phyloP scores from a whole-genome alignment of 2,329 filamentous ascomycete species.

The Alternaria gansuensis region DNA sequence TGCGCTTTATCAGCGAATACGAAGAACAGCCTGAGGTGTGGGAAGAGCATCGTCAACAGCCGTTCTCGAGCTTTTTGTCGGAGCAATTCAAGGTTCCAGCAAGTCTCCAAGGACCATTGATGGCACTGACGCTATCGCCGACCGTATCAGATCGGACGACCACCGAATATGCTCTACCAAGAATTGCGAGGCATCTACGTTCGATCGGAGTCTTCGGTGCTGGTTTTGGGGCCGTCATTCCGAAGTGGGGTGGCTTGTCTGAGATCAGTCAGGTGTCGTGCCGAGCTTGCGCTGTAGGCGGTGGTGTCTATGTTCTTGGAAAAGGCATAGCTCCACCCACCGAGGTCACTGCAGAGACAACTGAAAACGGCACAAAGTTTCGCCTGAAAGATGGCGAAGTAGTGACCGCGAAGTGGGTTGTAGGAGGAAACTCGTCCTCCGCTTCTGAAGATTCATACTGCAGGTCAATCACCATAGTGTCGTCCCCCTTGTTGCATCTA shows the following conservation, averaged over 20 bases:
- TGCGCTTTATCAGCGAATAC: conserved; percentile 83
- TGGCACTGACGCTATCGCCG: conserved; percentile 79
- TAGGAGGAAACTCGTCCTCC: conserved; percentile 54
- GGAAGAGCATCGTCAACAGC: conserved; percentile 64
- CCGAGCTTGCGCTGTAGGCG: conserved; percentile 88
- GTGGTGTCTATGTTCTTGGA: conserved; percentile 86
- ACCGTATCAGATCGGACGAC: conserved; percentile 63
- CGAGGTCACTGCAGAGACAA: conserved; percentile 10
- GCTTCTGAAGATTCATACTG: conserved; percentile 53
- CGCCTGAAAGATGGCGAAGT: conserved; percentile 66
- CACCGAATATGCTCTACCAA: conserved; percentile 73
- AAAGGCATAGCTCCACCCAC: conserved; percentile 63
- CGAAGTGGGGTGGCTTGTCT: conserved; percentile 90
- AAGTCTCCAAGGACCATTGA: conserved; percentile 70
- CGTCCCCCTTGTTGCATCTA: conserved; percentile 69
- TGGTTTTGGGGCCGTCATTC: conserved; percentile 87
- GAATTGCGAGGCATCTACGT: conserved; percentile 79
- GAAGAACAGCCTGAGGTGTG: conserved; percentile 68
- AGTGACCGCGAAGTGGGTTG: conserved; percentile 65
- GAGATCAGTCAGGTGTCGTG: conserved; percentile 93
- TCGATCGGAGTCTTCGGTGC: conserved; percentile 89
- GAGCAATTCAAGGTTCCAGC: conserved; percentile 64
- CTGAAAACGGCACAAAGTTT: conserved; percentile 52
- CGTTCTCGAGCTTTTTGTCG: conserved; percentile 68
- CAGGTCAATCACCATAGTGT: conserved; percentile 73